Conservation (phyloP, 164 flowering plant species). For the Umbellularia californica region DNA sequence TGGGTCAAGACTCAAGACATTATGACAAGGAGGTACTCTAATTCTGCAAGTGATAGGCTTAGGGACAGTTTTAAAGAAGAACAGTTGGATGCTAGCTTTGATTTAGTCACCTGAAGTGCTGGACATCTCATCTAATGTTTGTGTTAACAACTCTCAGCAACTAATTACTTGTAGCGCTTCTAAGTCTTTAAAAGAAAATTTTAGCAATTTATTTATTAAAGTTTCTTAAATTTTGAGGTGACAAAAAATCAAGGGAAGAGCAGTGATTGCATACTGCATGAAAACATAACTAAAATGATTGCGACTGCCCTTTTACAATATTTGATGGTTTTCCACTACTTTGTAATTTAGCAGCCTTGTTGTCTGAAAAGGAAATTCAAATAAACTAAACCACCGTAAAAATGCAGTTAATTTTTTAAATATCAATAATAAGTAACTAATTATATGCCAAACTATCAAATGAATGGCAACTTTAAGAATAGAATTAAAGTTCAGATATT, state of each 20-base stretch:
- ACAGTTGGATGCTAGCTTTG: no score
- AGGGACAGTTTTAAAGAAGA: no score
- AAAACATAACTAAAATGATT: not conserved
- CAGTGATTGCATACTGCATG: not conserved
- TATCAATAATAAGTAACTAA: not conserved
- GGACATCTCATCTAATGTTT: not conserved
- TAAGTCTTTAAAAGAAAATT: not conserved
- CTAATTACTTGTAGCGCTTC: not conserved
- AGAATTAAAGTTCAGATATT: not conserved
- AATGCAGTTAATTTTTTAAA: not conserved
- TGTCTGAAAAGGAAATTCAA: constrained; percentile 3
- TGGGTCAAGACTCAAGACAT: no score
- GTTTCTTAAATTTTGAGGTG: no score
- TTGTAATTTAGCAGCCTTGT: not conserved
- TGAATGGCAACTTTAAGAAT: not conserved
- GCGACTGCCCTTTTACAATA: not conserved
- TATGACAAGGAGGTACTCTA: no score
- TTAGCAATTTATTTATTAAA: no score
- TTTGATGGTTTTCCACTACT: not conserved
- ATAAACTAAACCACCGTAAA: not conserved
- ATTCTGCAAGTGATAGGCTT: no score
- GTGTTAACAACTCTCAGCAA: not conserved
- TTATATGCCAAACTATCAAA: not conserved
- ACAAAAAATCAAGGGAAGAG: not conserved
- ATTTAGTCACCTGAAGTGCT: no score